Conservation (phyloP, 2,329 filamentous ascomycete genomes). For the Phoma sp. region DNA sequence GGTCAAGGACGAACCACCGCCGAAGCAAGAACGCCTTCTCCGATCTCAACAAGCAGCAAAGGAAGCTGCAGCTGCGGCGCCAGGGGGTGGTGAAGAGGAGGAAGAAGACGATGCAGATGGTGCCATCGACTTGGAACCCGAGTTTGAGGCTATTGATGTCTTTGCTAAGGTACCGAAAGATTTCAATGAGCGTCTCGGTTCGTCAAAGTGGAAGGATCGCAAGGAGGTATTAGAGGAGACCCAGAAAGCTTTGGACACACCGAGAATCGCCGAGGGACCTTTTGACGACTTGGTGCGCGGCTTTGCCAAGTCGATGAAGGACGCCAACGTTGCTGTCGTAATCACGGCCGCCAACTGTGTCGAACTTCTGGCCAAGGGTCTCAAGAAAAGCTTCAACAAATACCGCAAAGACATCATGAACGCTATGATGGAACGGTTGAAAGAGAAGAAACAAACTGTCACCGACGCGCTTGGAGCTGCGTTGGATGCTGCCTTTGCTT, state of each 20-base stretch:
- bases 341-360: conserved; percentile 92
- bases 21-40: conserved; percentile 89
- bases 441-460: conserved; percentile 93
- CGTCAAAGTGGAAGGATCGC: conserved; percentile 97
- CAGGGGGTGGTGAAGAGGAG: conserved; percentile 56
- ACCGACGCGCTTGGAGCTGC: conserved; percentile 86
- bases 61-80: conserved; percentile 70
- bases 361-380: conserved; percentile 83
- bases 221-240: conserved; percentile 92
- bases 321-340: conserved; percentile 94
- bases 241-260: conserved; percentile 77
- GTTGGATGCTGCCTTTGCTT: conserved; percentile 72
- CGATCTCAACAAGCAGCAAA: conserved; percentile 86
- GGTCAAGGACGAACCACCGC: conserved; percentile 81
- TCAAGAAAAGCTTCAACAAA: conserved; percentile 78
- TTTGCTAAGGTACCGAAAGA: conserved; percentile 79
- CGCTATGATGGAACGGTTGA: conserved; percentile 92
- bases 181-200: conserved; percentile 82
- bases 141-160: conserved; percentile 84
- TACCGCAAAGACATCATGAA: conserved; percentile 81
- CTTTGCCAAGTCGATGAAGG: conserved; percentile 97
- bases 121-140: conserved; percentile 72
- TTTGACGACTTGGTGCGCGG: conserved; percentile 84
- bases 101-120: conserved; percentile 63
- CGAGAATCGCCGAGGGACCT: conserved; percentile 87